These are phyloP conservation scores for Passiflora organensis DNA, from an alignment of 345 rosid genomes.

Conservation along the genomic window DNA sequence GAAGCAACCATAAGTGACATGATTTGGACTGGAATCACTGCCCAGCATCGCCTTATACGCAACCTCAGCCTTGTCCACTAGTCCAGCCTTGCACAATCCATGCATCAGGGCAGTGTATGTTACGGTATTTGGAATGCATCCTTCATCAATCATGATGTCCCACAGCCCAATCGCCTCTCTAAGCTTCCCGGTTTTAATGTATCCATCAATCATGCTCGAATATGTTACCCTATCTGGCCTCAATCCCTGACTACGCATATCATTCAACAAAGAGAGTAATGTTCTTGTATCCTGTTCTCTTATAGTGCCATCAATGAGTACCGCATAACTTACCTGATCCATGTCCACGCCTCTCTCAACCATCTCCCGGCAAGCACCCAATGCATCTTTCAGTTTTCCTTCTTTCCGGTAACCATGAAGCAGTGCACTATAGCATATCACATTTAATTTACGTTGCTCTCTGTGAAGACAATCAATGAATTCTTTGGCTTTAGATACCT, in stretches of 20 bases:
- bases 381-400: slow-evolving; percentile 71
- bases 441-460: slow-evolving; percentile 53
- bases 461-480: slow-evolving; percentile 62
- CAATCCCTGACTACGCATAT: slow-evolving; percentile 58
- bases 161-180: slow-evolving; percentile 57
- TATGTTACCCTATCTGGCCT: slow-evolving; percentile 71
- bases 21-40: slow-evolving; percentile 51
- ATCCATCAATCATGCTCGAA: slow-evolving; percentile 82
- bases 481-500: slow-evolving; percentile 62
- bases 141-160: slow-evolving; percentile 79
- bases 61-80: slow-evolving; percentile 57
- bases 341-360: slow-evolving; percentile 62
- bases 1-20: slow-evolving; percentile 73
- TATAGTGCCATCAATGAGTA: slow-evolving; percentile 76
- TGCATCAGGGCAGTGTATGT: slow-evolving; percentile 81
- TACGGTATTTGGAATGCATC: slow-evolving; percentile 62
- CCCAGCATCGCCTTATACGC: slow-evolving; percentile 53
- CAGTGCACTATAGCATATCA: slow-evolving; percentile 75
- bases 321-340: slow-evolving; percentile 77
- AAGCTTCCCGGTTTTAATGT: slow-evolving; percentile 64
- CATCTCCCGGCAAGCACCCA: slow-evolving; percentile 60
- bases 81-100: slow-evolving; percentile 78
- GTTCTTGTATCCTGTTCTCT: slow-evolving; percentile 43
- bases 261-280: slow-evolving; percentile 49
- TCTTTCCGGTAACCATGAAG: slow-evolving; percentile 75